Percentiles rank a stretch among this genome's conserved stretches.
These are phyloP conservation scores for Entophlyctis helioformis DNA, from an alignment of 192 early-diverging fungal species.

Conservation along the genomic window DNA sequence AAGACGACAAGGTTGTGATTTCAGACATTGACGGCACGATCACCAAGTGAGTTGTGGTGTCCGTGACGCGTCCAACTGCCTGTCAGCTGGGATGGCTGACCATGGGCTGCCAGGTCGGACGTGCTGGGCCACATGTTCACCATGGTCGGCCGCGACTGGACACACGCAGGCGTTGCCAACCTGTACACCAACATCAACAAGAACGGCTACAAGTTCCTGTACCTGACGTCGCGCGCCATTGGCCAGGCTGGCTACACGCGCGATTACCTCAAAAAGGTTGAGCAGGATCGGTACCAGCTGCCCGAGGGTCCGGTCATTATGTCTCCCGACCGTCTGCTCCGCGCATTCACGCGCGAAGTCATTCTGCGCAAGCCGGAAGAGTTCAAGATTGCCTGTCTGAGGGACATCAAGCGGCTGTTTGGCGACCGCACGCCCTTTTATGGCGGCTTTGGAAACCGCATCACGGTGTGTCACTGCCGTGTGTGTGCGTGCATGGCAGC, in stretches of 20 bases:
- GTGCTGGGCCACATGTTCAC: slow-evolving; percentile 92
- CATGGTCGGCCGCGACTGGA: slow-evolving; percentile 98
- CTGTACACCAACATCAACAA: slow-evolving; percentile 87
- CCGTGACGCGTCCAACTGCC: too few species aligned
- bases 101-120: slow-evolving; percentile 49
- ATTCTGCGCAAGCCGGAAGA: slow-evolving; percentile 89
- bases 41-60: slow-evolving; percentile 52
- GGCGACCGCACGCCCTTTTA: slow-evolving; percentile 75
- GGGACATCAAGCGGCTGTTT: slow-evolving; percentile 83
- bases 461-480: slow-evolving; percentile 46
- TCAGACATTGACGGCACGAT: slow-evolving; percentile 99
- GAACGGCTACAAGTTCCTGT: slow-evolving; percentile 92
- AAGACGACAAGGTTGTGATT: slow-evolving; percentile 80
- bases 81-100: background rate
- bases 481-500: too few species aligned
- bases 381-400: slow-evolving; percentile 93
- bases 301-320: slow-evolving; percentile 93
- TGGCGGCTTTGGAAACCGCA: slow-evolving; percentile 96
- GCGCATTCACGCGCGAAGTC: slow-evolving; percentile 87
- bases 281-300: slow-evolving; percentile 75
- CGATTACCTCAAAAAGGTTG: slow-evolving; percentile 80
- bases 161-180: slow-evolving; percentile 90
- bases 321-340: slow-evolving; percentile 87
- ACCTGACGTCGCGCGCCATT: slow-evolving; percentile 89
- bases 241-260: slow-evolving; percentile 78